A percentile compares a stretch with the other conserved stretches of the same genome.
These are phyloP conservation scores for Sphaerulina populicola DNA, from an alignment of 2,329 filamentous ascomycete genomes.

Conservation along the genomic window DNA sequence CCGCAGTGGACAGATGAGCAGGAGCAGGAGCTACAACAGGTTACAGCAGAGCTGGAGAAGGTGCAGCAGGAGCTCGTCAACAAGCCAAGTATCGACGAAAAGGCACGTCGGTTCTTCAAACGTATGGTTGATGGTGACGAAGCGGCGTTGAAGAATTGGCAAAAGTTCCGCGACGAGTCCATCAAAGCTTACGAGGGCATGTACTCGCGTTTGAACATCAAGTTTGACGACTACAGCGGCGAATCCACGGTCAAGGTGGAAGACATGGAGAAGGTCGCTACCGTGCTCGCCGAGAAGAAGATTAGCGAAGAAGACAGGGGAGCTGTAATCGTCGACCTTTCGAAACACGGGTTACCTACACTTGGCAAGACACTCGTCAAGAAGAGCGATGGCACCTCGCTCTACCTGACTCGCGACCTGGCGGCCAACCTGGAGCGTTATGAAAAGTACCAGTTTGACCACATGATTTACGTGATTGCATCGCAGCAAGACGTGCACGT, in stretches of 20 bases:
- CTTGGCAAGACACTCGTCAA: constrained; percentile 60
- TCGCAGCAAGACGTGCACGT: constrained; percentile 58
- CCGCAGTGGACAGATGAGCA: constrained; percentile 38
- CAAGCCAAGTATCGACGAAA: constrained; percentile 58
- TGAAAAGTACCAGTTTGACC: constrained; percentile 55
- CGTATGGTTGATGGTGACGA: constrained; percentile 57
- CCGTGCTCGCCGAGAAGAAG: constrained; percentile 50
- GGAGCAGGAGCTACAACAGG: constrained; percentile 43
- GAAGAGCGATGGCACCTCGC: constrained; percentile 58
- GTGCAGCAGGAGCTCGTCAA: constrained; percentile 42
- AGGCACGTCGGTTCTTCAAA: constrained; percentile 64
- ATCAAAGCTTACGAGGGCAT: constrained; percentile 58
- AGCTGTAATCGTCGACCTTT: constrained; percentile 60
- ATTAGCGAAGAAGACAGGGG: constrained; percentile 58
- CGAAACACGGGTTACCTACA: constrained; percentile 59
- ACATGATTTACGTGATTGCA: constrained; percentile 61
- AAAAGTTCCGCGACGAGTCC: constrained; percentile 55
- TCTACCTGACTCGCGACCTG: constrained; percentile 63
- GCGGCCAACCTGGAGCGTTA: constrained; percentile 57
- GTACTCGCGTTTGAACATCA: constrained; percentile 56
- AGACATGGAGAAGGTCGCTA: constrained; percentile 54
- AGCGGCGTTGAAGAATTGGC: constrained; percentile 53
- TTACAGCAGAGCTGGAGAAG: constrained; percentile 43
- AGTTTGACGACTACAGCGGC: constrained; percentile 59
- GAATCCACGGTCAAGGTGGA: constrained; percentile 59